These are phyloP conservation scores for Geoglossum glabrum DNA, from an alignment of 495 filamentous ascomycete genomes.

Conservation along the genomic window DNA sequence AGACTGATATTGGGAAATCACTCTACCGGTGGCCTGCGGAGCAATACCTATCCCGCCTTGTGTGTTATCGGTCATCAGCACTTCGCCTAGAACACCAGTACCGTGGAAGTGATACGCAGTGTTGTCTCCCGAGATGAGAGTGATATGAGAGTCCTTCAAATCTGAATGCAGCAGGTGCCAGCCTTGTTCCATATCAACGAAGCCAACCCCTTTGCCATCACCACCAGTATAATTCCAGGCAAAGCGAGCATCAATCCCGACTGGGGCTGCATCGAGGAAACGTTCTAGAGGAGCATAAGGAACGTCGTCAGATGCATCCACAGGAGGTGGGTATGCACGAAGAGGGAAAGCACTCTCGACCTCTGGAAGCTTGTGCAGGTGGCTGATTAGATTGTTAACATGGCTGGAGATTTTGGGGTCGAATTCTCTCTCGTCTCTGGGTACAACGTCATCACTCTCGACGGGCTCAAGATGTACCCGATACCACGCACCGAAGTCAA, in stretches of 20 bases:
- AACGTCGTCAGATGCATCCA: background rate
- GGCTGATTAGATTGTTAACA: background rate
- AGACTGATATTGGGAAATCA: background rate
- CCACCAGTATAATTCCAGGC: background rate
- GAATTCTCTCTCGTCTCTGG: background rate
- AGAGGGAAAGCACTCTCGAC: background rate
- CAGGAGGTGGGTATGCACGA: background rate
- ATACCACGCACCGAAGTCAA: background rate
- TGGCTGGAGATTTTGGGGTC: background rate
- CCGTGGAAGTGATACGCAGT: background rate
- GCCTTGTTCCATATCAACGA: background rate
- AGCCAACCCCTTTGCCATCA: background rate
- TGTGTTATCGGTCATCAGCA: background rate
- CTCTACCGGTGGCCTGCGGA: background rate
- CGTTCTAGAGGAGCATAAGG: background rate
- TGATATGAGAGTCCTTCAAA: background rate
- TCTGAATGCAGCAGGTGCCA: background rate
- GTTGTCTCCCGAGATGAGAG: background rate
- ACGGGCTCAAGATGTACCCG: background rate
- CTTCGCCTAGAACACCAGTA: background rate
- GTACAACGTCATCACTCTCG: background rate
- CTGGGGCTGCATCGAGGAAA: background rate
- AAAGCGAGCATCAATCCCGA: background rate
- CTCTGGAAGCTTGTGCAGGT: background rate
- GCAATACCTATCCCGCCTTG: background rate